phyloP scores from a whole-genome alignment of 768 basidiomycete species.

The Tulasnella sp. region DNA sequence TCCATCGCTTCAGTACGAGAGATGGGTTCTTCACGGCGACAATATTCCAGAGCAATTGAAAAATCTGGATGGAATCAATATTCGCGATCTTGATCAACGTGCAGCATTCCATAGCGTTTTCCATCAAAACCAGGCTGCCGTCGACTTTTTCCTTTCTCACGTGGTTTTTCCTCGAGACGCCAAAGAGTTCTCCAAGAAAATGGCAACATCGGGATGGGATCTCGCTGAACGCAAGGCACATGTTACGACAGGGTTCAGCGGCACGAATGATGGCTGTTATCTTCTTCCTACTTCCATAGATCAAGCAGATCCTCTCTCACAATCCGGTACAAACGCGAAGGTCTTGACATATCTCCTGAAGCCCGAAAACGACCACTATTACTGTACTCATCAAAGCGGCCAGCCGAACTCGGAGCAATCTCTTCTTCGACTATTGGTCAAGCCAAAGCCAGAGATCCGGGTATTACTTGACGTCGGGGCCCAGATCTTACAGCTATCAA shows the following conservation, averaged over 20 bases:
- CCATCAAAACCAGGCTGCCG: neutral
- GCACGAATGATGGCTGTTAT: constrained; percentile 21
- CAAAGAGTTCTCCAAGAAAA: constrained; percentile 35
- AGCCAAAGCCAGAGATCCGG: constrained; percentile 27
- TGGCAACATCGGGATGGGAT: constrained; percentile 42
- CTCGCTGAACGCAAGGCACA: constrained; percentile 30
- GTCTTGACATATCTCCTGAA: constrained; percentile 11
- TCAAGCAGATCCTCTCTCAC: neutral
- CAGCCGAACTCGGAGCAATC: no score
- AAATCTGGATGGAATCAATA: neutral
- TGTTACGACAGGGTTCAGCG: constrained; percentile 40
- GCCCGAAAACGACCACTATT: constrained; percentile 22
- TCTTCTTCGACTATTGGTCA: constrained; percentile 22
- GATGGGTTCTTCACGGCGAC: neutral
- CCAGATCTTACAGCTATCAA: constrained; percentile 41
- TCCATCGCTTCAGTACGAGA: neutral
- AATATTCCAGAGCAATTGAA: neutral
- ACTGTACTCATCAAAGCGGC: neutral
- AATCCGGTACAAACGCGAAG: constrained; percentile 18
- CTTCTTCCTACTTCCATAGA: constrained; percentile 24
- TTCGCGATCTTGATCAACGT: neutral
- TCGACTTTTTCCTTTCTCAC: constrained; percentile 1
- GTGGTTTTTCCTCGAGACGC: constrained; percentile 6
- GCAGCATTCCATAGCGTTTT: neutral
- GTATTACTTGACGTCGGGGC: constrained; percentile 47